A percentile compares a stretch with the other conserved stretches of the same genome.
These are phyloP conservation scores for Aegle marmelos DNA, from an alignment of 345 rosid species.

Conservation along the genomic window DNA sequence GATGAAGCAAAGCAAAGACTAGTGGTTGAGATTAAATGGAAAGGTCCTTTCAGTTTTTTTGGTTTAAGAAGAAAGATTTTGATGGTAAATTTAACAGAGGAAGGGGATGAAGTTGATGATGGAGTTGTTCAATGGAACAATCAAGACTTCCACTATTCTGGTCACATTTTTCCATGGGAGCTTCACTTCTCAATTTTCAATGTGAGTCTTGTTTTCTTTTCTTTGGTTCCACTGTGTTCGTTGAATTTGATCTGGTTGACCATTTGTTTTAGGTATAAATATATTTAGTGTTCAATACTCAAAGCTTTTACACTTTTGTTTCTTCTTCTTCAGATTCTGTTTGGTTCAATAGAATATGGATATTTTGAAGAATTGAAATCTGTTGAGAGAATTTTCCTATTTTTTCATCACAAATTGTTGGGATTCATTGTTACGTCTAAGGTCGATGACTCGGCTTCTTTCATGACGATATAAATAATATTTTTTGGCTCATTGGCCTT, in stretches of 20 bases:
- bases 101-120: constrained; percentile 40
- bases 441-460: not conserved
- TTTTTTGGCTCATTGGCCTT: not conserved
- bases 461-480: not conserved
- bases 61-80: constrained; percentile 26
- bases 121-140: constrained; percentile 56
- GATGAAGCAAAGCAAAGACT: constrained; percentile 18
- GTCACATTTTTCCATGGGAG: constrained; percentile 47
- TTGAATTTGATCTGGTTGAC: not conserved
- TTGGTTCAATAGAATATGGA: no score
- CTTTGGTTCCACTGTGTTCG: not conserved
- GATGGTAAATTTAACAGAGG: constrained; percentile 39
- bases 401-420: not conserved
- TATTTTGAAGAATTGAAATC: not conserved
- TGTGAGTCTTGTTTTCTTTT: constrained; percentile 31
- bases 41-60: constrained; percentile 34
- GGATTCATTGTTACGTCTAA: not conserved
- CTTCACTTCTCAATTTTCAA: constrained; percentile 44
- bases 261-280: not conserved
- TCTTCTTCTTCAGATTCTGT: no score
- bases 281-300: not conserved
- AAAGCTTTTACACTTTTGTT: no score
- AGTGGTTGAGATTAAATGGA: constrained; percentile 59
- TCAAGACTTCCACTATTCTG: constrained; percentile 55
- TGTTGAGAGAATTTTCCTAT: not conserved